Percentiles rank a stretch among this genome's conserved stretches.
Evolutionary conservation across 495 filamentous ascomycete genomes (phyloP).

Genomic region (Penicillium silybi): DNA sequence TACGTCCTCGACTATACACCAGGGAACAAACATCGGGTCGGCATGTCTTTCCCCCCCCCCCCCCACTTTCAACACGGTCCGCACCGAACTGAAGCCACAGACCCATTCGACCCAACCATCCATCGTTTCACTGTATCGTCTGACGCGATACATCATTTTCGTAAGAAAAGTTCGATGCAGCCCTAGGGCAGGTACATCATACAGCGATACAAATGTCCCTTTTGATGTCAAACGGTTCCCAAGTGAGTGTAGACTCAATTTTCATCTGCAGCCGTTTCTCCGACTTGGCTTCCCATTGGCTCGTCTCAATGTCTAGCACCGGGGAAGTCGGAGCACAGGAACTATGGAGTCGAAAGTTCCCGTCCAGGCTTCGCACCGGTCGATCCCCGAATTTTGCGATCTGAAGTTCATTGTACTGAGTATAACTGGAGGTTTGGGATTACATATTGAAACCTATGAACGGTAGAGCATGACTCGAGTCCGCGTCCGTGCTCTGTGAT

Average conservation of each 20-base stretch:
- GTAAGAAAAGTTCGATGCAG: not conserved
- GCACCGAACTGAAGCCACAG: conserved; percentile 4
- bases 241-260: not conserved
- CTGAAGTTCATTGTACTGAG: not conserved
- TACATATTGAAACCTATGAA: not conserved
- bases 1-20: not conserved
- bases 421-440: not conserved
- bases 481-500: too few species aligned
- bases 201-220: not conserved
- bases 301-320: not conserved
- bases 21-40: not conserved
- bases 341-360: not conserved
- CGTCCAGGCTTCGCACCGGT: not conserved
- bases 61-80: conserved; percentile 9
- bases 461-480: not conserved
- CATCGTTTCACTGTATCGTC: not conserved
- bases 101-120: conserved; percentile 2
- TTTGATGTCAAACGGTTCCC: not conserved
- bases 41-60: conserved; percentile 5
- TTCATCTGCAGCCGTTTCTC: not conserved
- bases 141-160: not conserved
- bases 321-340: conserved; percentile 1
- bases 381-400: not conserved
- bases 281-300: not conserved
- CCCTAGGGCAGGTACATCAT: not conserved